A percentile compares a stretch with the other conserved stretches of the same genome.
Evolutionary conservation across 768 basidiomycete genomes (phyloP).

Genomic region (Lactifluus volemus): DNA sequence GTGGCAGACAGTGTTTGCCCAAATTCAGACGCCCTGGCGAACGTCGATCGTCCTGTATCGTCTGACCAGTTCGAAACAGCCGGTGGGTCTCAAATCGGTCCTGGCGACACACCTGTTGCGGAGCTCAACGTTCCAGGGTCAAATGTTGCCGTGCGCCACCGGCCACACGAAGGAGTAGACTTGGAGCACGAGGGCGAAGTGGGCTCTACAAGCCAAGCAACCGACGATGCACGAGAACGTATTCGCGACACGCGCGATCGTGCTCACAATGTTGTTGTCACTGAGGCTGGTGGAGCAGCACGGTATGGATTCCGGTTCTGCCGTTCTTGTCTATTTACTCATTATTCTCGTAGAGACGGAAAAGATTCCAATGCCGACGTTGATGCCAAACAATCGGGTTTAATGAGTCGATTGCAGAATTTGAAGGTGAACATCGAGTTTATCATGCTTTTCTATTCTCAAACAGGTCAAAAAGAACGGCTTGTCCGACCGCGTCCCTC

Average conservation of each 20-base stretch:
- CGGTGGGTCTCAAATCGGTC: constrained; percentile 33
- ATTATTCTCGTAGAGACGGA: constrained; percentile 14
- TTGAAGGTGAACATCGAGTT: constrained; percentile 24
- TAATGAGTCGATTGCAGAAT: constrained; percentile 27
- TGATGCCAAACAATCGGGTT: constrained; percentile 30
- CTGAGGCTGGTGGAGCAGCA: constrained; percentile 22
- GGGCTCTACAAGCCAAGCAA: constrained; percentile 22
- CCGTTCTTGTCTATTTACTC: not conserved
- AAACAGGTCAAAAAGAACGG: constrained; percentile 26
- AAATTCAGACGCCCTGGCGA: constrained; percentile 45
- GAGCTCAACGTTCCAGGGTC: constrained; percentile 39
- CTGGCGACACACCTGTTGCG: constrained; percentile 40
- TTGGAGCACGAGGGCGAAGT: constrained; percentile 28
- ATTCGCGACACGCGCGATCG: constrained; percentile 6
- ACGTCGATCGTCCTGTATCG: constrained; percentile 62
- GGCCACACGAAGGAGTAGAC: constrained; percentile 38
- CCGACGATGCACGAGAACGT: constrained; percentile 6
- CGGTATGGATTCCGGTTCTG: not conserved
- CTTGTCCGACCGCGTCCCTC: constrained; percentile 50
- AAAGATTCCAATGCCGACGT: constrained; percentile 28
- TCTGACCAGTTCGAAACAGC: constrained; percentile 53
- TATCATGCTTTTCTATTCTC: not conserved
- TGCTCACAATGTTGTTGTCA: not conserved
- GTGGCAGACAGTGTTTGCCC: constrained; percentile 66
- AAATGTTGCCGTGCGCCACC: constrained; percentile 36